Base-by-base conservation (phyloP, 495 filamentous ascomycete genomes). In the Xylaria telfairii region DNA sequence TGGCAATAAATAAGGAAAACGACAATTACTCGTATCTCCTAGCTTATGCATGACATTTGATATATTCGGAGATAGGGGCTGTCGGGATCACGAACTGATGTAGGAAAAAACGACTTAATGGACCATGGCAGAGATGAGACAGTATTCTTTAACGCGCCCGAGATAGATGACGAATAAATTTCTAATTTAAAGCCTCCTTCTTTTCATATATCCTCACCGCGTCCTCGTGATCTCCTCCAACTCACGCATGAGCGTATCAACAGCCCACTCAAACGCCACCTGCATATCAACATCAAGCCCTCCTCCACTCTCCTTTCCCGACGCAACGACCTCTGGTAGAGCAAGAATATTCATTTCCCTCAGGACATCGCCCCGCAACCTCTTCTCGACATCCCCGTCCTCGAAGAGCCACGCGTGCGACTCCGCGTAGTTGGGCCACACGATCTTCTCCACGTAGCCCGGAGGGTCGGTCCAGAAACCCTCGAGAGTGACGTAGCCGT, bases 401-500 rank as follows among this genome's bases (percentile, higher is more conserved):
- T 90, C 73, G 78, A 97, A 92, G 73, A 98, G 80, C 83, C 90
- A 93, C 67, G 82, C 78, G 82, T 98, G 94, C 77, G 91, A 87
- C 73, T 84, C 83, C 26, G 92, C 92, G 78, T 97, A 98, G 71
- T 94, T 92, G 34, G 94, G 95, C 96, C 96, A 99, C 4, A 99
- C 96, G 67, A 99, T 87, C 81, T 92, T 87, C 74, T 99, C 96
- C 56, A 98, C 94, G 80, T 98, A 99, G 0, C 93, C 94, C 1
- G 92, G 92, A 2, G 96, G 96, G 78, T 99, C 96, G 24, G 88
- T 86, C 96, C 95, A 99, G 82, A 97, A 98, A 19, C 95, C 95
- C 78, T 91, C 92, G 63, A 92, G 83, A 28, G 94, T 98, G 28
- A 95, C 93, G 83, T 98, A 99, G 42, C 93, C 94, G 73, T 83